A percentile compares a stretch with the other conserved stretches of the same genome.
Conservation (phyloP, 345 rosid genomes). For the Passiflora organensis region DNA sequence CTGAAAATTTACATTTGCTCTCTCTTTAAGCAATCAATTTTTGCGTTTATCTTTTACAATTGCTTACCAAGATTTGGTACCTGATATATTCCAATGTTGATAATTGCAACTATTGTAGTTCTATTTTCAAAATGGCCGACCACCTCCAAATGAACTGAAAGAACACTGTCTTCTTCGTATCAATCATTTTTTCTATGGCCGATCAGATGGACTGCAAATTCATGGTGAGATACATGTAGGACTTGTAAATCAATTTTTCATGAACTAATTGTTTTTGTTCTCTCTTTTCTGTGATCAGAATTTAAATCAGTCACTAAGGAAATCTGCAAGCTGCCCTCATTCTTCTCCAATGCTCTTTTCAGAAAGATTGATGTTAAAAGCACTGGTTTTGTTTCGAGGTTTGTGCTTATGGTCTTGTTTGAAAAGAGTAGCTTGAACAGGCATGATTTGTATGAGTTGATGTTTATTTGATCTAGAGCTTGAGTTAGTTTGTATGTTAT, state of each 20-base stretch:
- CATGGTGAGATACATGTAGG: constrained; percentile 41
- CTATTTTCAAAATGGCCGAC: constrained; percentile 87
- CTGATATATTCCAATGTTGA: not conserved
- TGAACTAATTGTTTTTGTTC: constrained; percentile 4
- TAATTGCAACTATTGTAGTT: constrained; percentile 50
- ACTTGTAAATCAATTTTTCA: not conserved
- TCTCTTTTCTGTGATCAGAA: constrained; percentile 44
- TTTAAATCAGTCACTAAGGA: constrained; percentile 76
- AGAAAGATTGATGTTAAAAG: constrained; percentile 59
- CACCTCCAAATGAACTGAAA: constrained; percentile 73
- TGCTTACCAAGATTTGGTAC: not conserved
- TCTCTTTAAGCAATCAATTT: too few species aligned
- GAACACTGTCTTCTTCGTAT: constrained; percentile 65
- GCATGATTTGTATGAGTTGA: not conserved
- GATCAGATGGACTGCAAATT: constrained; percentile 61
- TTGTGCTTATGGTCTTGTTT: constrained; percentile 17
- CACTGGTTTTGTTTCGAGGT: constrained; percentile 71
- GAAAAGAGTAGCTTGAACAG: not conserved
- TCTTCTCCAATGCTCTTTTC: constrained; percentile 70
- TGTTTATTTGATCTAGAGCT: not conserved
- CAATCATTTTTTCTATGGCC: constrained; percentile 68
- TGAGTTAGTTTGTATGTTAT: too few species aligned
- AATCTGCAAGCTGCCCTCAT: constrained; percentile 89
- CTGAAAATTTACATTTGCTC: not conserved
- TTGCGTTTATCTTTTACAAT: not conserved